Evolutionary conservation across 2,329 filamentous ascomycete genomes (phyloP), one percentile per base, ranked within the genome.

Genomic region (Hymenoscyphus infarciens): DNA sequence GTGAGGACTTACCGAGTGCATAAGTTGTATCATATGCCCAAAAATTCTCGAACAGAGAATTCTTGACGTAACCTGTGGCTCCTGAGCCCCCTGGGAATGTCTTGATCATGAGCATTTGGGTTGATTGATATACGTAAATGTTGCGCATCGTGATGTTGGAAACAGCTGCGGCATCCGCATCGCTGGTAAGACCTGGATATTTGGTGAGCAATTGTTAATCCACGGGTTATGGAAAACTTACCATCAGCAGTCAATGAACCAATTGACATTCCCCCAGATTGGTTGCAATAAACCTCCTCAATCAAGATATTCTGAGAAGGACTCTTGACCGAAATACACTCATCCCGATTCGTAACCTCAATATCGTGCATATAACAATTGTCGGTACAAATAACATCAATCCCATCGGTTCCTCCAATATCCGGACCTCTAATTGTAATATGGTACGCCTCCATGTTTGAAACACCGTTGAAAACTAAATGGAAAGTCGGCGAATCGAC

Each of bases 281-380:
- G 75, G 53, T 77, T 77, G 62, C 74, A 77, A 19, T 74, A 70
- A 1, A 76, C 60, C 45, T 77, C 73, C 29, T 76, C 73, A 4
- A 77, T 69, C 3, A 77, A 63, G 5, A 72, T 70, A 53, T 76
- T 69, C 49, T 76, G 70, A 0, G 73, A 74, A 3, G 75, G 75
- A n/a, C 68, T 72, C 60, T 77, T 77, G 1, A 77, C 70, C 8
- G 73, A 74, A 22, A 77, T 72, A 55, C 75, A 77, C 59, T 76
- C 75, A 57, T 77, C 75, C 2, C 75, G 66, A 62, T 77, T 77
- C 0, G 75, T 77, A 1, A 68, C 69, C 65, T 75, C 74, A 31
- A 73, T 74, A 56, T 77, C 74, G 52, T 77, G 75, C 29, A 77
- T 67, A 57, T 73, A 75, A 56, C 73, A 75, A 60, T 77, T 77